phyloP scores from a whole-genome alignment of 1,139 yeast genomes.

The Yamadazyma siamensis region DNA sequence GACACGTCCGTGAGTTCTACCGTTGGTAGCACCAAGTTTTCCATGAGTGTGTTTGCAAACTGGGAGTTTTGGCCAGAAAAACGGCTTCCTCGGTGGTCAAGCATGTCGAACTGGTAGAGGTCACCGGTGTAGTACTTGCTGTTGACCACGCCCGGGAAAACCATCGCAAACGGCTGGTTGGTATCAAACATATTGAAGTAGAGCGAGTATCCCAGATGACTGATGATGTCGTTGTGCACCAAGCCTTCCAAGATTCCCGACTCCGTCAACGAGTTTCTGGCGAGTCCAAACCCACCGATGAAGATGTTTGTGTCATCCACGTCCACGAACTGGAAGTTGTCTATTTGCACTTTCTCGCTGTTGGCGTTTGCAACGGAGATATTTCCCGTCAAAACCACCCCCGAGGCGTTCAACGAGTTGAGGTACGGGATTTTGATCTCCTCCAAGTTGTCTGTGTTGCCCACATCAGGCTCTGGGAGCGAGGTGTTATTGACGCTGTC shows the following conservation, averaged over 20 bases:
- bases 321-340: slow-evolving; percentile 27
- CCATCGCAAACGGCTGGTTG: slow-evolving; percentile 11
- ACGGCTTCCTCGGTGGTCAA: slow-evolving; percentile 31
- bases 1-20: slow-evolving; percentile 53
- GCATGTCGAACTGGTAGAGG: slow-evolving; percentile 44
- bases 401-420: slow-evolving; percentile 24
- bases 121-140: slow-evolving; percentile 42
- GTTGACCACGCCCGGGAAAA: slow-evolving; percentile 63
- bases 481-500: slow-evolving; percentile 5
- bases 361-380: slow-evolving; percentile 16
- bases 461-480: slow-evolving; percentile 10
- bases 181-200: slow-evolving; percentile 31
- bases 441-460: slow-evolving; percentile 16
- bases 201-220: slow-evolving; percentile 53
- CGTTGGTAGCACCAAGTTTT: slow-evolving; percentile 43
- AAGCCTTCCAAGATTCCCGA: slow-evolving; percentile 42
- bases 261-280: slow-evolving; percentile 33
- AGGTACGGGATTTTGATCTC: slow-evolving; percentile 24
- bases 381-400: slow-evolving; percentile 23
- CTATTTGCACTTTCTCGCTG: slow-evolving; percentile 13
- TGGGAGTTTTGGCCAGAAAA: slow-evolving; percentile 11
- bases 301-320: slow-evolving; percentile 21
- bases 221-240: slow-evolving; percentile 28
- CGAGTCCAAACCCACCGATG: slow-evolving; percentile 48
- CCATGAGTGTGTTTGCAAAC: slow-evolving; percentile 19